phyloP scores from a whole-genome alignment of 306 rosid species.

The Abrus pulchellus region DNA sequence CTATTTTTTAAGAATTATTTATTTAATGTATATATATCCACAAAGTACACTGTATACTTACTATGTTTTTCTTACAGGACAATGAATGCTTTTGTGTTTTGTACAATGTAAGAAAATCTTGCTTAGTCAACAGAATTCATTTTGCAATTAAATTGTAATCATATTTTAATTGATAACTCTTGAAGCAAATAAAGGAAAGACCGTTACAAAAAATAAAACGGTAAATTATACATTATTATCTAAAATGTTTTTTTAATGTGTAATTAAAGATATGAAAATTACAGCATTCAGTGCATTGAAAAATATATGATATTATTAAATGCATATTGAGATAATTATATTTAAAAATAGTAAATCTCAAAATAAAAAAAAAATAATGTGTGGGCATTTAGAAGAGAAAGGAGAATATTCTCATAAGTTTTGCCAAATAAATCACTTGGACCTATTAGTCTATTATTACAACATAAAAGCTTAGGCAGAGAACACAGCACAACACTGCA shows the following conservation, averaged over 20 bases:
- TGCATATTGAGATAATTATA: no score
- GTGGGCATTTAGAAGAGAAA: constrained; percentile 1
- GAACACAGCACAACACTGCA: constrained; percentile 32
- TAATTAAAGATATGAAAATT: no score
- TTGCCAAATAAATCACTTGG: background rate
- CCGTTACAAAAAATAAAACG: no score
- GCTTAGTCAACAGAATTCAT: background rate
- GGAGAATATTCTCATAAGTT: constrained; percentile 1
- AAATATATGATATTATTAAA: no score
- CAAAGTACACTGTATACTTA: background rate
- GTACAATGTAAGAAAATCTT: background rate
- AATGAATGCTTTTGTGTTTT: background rate
- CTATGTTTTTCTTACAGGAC: background rate
- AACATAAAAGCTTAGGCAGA: constrained; percentile 33
- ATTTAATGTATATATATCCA: no score
- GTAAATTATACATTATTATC: background rate
- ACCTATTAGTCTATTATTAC: background rate
- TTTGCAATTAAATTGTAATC: background rate
- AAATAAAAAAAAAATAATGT: background rate
- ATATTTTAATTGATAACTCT: background rate
- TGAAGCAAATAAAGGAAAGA: background rate
- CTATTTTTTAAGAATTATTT: no score
- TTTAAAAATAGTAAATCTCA: background rate
- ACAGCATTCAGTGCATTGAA: no score
- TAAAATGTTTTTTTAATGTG: background rate